Percentiles rank a stretch among this genome's conserved stretches.
Evolutionary conservation across 73 alveolate genomes (phyloP).

Genomic region (Symbiodinium pilosum): DNA sequence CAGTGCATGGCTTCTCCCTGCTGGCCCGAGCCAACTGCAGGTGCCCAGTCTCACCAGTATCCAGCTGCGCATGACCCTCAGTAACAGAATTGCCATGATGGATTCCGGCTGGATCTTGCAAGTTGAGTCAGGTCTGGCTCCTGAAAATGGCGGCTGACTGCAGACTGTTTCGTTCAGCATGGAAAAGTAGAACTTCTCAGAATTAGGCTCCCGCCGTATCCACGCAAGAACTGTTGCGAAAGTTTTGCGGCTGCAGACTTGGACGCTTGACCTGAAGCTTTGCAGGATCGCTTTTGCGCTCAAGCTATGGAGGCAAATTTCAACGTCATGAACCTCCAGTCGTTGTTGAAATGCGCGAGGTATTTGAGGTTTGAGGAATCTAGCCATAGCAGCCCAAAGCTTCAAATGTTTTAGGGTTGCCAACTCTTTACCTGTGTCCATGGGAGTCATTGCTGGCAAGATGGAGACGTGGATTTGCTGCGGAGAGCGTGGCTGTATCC

Average conservation of each 20-base stretch:
- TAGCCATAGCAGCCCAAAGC: background rate
- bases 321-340: too few species aligned
- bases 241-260: too few species aligned
- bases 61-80: background rate
- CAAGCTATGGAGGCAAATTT: too few species aligned
- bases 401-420: too few species aligned
- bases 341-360: too few species aligned
- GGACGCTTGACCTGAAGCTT: too few species aligned
- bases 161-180: background rate
- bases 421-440: background rate
- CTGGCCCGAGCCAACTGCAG: too few species aligned
- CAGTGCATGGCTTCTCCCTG: too few species aligned
- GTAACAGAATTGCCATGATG: background rate
- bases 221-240: too few species aligned
- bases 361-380: too few species aligned
- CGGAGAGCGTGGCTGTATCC: constrained; percentile 3
- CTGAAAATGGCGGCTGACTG: background rate
- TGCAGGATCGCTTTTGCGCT: too few species aligned
- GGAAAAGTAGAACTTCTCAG: background rate
- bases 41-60: background rate
- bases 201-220: too few species aligned
- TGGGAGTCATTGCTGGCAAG: background rate
- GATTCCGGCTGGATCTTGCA: background rate
- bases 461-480: background rate
- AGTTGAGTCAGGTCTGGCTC: background rate